Percentiles rank a stretch among this genome's conserved stretches.
phyloP scores from a whole-genome alignment of 495 filamentous ascomycete genomes.

The Aspergillus ellipticus region DNA sequence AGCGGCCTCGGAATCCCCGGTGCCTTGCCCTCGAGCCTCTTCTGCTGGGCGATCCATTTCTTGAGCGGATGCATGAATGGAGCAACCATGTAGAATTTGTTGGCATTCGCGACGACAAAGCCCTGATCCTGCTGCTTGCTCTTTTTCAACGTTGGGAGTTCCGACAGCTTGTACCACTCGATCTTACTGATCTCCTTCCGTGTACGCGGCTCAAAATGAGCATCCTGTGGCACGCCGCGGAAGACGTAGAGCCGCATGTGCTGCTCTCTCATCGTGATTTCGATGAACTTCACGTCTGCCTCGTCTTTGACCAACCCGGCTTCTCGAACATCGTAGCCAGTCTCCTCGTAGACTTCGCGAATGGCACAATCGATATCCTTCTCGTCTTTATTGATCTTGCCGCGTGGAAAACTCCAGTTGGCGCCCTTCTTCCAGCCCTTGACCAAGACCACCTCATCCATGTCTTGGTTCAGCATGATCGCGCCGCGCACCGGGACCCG shows the following conservation, averaged over 20 bases:
- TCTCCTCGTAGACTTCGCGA: slow-evolving; percentile 93
- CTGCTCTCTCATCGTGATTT: slow-evolving; percentile 86
- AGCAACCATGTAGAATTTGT: slow-evolving; percentile 97
- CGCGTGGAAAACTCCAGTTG: slow-evolving; percentile 93
- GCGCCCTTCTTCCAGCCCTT: slow-evolving; percentile 97
- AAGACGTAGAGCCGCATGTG: slow-evolving; percentile 90
- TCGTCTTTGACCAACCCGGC: slow-evolving; percentile 68
- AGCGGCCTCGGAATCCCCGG: slow-evolving; percentile 16
- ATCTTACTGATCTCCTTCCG: slow-evolving; percentile 97
- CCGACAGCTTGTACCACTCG: slow-evolving; percentile 83
- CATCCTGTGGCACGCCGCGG: slow-evolving; percentile 78
- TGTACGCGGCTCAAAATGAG: slow-evolving; percentile 81
- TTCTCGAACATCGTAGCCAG: slow-evolving; percentile 74
- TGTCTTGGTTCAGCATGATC: slow-evolving; percentile 82
- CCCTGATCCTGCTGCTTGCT: slow-evolving; percentile 54
- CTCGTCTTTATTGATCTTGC: slow-evolving; percentile 97
- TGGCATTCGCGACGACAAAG: slow-evolving; percentile 56
- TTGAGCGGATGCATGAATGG: slow-evolving; percentile 83
- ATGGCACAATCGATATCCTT: slow-evolving; percentile 88
- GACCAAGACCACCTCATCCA: slow-evolving; percentile 89
- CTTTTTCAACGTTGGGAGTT: slow-evolving; percentile 79
- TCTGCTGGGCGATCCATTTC: slow-evolving; percentile 86
- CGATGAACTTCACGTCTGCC: slow-evolving; percentile 70
- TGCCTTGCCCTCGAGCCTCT: slow-evolving; percentile 55
- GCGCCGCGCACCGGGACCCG: slow-evolving; percentile 90